Percentiles rank a stretch among this genome's conserved stretches.
These are phyloP conservation scores for Saccharomycopsis sp. DNA, from an alignment of 805 yeast genomes.

Conservation along the genomic window DNA sequence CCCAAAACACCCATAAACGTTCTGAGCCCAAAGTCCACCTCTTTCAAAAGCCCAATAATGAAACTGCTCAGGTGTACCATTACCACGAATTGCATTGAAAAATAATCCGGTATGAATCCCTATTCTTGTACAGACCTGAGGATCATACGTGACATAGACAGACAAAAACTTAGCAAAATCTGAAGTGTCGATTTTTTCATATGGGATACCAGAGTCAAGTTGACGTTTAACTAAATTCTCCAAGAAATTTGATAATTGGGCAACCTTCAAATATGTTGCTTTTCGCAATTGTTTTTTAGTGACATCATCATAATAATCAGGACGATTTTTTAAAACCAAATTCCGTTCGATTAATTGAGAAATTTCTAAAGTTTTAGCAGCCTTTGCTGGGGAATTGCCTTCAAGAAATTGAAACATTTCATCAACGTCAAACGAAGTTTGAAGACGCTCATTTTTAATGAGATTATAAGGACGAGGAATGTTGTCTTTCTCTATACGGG, in stretches of 20 bases:
- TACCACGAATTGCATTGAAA: conserved; percentile 73
- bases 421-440: conserved; percentile 23
- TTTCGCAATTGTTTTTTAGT: conserved; percentile 13
- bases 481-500: conserved; percentile 27
- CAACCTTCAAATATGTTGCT: conserved; percentile 18
- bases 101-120: conserved; percentile 89
- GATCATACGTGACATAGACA: conserved; percentile 61
- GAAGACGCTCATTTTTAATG: conserved; percentile 28
- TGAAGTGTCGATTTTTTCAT: conserved; percentile 28
- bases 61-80: conserved; percentile 80
- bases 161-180: conserved; percentile 52
- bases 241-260: conserved; percentile 11
- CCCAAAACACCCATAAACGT: conserved; percentile 75
- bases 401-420: conserved; percentile 30
- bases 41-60: conserved; percentile 73
- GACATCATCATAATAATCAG: conserved; percentile 16
- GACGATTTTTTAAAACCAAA: conserved; percentile 12
- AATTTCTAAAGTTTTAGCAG: conserved; percentile 18
- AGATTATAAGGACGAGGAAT: conserved; percentile 32
- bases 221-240: conserved; percentile 11
- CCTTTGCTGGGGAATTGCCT: conserved; percentile 24
- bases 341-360: conserved; percentile 18
- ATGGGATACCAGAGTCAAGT: conserved; percentile 28
- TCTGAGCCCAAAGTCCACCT: conserved; percentile 50
- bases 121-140: conserved; percentile 70